Evolutionary conservation across 2,329 filamentous ascomycete genomes (phyloP).

Genomic region (Scytalidium lignicola): DNA sequence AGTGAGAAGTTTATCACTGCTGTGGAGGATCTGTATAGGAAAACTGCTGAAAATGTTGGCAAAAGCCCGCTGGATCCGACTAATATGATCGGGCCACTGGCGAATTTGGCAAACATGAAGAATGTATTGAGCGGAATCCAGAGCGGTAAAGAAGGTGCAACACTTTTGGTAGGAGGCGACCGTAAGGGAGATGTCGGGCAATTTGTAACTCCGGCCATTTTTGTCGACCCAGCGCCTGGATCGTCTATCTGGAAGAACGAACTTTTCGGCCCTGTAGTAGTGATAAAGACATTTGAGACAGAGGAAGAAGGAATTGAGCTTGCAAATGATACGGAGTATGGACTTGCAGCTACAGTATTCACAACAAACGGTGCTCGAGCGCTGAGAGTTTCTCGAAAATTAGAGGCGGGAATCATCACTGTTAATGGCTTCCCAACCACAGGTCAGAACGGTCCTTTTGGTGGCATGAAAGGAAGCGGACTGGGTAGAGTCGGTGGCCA

Average conservation of each 20-base stretch:
- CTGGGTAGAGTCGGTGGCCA: slow-evolving; percentile 3
- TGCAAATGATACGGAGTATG: slow-evolving; percentile 62
- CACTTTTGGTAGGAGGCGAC: background rate
- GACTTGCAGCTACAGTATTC: slow-evolving; percentile 60
- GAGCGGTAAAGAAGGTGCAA: background rate
- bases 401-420: slow-evolving; percentile 42
- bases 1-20: slow-evolving; percentile 51
- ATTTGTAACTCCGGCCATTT: slow-evolving; percentile 50
- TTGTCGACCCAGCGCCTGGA: slow-evolving; percentile 33
- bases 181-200: slow-evolving; percentile 39
- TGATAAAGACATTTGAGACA: slow-evolving; percentile 45
- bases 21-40: slow-evolving; percentile 17
- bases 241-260: slow-evolving; percentile 32
- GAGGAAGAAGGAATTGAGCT: slow-evolving; percentile 54
- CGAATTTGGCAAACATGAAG: background rate
- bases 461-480: slow-evolving; percentile 8
- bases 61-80: background rate
- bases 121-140: background rate
- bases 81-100: background rate
- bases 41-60: slow-evolving; percentile 45
- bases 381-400: slow-evolving; percentile 36
- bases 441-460: slow-evolving; percentile 6
- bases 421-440: slow-evolving; percentile 19
- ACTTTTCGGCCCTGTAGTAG: slow-evolving; percentile 57
- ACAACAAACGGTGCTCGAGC: slow-evolving; percentile 47